Conservation (phyloP, 2,329 filamentous ascomycete genomes). For the Curvularia hawaiiensis region DNA sequence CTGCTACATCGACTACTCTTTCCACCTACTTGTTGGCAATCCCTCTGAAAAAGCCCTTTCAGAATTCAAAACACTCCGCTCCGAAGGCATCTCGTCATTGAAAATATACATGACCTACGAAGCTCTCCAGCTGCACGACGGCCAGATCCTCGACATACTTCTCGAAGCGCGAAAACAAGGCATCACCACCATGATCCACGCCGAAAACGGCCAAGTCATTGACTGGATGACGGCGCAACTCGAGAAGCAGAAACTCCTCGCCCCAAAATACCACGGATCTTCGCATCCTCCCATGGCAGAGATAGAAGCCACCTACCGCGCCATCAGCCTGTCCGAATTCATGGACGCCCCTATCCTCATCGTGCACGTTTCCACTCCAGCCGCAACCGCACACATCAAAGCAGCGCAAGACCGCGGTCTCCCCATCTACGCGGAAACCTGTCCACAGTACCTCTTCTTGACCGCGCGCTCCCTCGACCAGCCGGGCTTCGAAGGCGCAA, state of each 20-base stretch:
- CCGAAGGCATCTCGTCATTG: slow-evolving; percentile 46
- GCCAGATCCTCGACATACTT: slow-evolving; percentile 47
- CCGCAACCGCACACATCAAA: slow-evolving; percentile 54
- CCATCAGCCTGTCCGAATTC: slow-evolving; percentile 57
- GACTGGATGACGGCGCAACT: slow-evolving; percentile 61
- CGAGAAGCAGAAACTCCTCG: slow-evolving; percentile 54
- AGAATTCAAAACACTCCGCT: slow-evolving; percentile 44
- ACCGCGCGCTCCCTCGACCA: slow-evolving; percentile 57
- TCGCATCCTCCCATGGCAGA: slow-evolving; percentile 58
- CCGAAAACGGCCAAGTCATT: slow-evolving; percentile 61
- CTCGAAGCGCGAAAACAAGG: slow-evolving; percentile 49
- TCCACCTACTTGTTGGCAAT: slow-evolving; percentile 48
- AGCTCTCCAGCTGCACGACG: slow-evolving; percentile 47
- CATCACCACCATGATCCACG: slow-evolving; percentile 62
- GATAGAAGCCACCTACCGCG: slow-evolving; percentile 59
- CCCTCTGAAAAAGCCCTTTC: slow-evolving; percentile 41
- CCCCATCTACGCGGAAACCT: slow-evolving; percentile 61
- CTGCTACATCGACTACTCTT: slow-evolving; percentile 57
- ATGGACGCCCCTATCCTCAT: slow-evolving; percentile 60
- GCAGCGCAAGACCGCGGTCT: slow-evolving; percentile 56
- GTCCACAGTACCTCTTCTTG: slow-evolving; percentile 62
- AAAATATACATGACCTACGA: slow-evolving; percentile 55
- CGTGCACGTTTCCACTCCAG: slow-evolving; percentile 59
- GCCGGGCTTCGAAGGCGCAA: slow-evolving; percentile 60
- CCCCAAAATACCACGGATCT: slow-evolving; percentile 58